phyloP scores from a whole-genome alignment of 23 red algal species.

The Agarophyton chilense region DNA sequence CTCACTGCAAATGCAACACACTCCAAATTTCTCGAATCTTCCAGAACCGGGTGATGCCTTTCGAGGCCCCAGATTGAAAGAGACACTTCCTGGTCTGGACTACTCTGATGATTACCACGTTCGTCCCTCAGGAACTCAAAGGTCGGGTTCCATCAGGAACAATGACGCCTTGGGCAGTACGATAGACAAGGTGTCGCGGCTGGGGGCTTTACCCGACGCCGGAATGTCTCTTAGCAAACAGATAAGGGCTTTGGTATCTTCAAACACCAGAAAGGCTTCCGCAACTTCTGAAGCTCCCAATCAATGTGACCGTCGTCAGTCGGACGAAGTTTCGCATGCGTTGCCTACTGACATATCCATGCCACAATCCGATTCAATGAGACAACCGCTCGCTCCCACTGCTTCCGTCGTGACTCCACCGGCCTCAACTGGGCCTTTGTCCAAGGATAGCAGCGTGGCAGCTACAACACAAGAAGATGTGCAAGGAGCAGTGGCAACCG shows the following conservation, averaged over 20 bases:
- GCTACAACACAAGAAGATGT: neutral
- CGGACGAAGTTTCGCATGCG: neutral
- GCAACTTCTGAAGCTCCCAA: neutral
- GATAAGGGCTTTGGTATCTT: slow-evolving; percentile 9
- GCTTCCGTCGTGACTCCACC: neutral
- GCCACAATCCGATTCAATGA: neutral
- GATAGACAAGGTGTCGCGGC: neutral
- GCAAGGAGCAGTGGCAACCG: neutral
- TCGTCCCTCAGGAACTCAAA: neutral
- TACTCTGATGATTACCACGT: neutral
- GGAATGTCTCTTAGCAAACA: slow-evolving; percentile 20
- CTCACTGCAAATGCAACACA: neutral
- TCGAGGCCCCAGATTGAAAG: neutral
- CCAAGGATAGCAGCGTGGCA: neutral
- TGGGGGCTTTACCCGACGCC: neutral
- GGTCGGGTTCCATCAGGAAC: neutral
- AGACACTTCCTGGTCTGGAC: neutral
- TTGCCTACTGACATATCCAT: neutral
- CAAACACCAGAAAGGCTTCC: neutral
- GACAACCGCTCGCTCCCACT: neutral
- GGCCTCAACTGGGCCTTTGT: neutral
- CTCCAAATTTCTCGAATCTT: neutral
- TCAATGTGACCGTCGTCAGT: neutral
- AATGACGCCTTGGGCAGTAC: neutral
- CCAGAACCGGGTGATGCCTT: neutral